Conservation (phyloP, 1,284 basidiomycete species). For the Coniferiporia weirii region DNA sequence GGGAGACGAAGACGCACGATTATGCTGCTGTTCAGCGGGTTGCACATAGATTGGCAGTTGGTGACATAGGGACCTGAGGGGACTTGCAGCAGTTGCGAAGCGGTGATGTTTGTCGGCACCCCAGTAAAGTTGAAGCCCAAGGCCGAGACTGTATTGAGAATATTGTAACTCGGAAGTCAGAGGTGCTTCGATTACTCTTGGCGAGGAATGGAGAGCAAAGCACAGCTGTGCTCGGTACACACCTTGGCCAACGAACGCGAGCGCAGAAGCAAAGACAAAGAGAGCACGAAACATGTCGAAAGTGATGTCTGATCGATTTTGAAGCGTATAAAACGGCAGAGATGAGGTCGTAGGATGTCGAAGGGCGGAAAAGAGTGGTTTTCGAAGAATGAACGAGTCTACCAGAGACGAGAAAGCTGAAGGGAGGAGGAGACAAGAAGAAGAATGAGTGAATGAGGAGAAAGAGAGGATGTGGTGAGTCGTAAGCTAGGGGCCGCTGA, state of each 20-base stretch:
- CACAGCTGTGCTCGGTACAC: neutral
- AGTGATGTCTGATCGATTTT: slow-evolving; percentile 1
- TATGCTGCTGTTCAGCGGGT: slow-evolving; percentile 33
- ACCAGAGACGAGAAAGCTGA: slow-evolving; percentile 15
- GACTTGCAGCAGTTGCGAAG: slow-evolving; percentile 42
- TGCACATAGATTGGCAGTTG: slow-evolving; percentile 44
- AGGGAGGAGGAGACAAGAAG: neutral
- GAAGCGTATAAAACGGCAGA: neutral
- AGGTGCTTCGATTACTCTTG: neutral
- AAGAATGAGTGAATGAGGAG: slow-evolving; percentile 1
- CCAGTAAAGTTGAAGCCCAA: slow-evolving; percentile 33
- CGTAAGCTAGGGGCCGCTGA: neutral
- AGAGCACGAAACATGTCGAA: slow-evolving; percentile 22
- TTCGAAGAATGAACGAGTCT: slow-evolving; percentile 4
- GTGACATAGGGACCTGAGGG: slow-evolving; percentile 27
- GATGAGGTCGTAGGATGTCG: neutral
- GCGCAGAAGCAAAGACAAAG: slow-evolving; percentile 25
- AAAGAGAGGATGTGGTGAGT: slow-evolving; percentile 1
- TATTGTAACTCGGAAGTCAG: too few species aligned
- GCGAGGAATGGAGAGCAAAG: neutral
- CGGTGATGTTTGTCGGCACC: slow-evolving; percentile 35
- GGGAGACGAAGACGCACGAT: slow-evolving; percentile 29
- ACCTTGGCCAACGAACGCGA: slow-evolving; percentile 52
- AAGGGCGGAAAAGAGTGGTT: neutral
- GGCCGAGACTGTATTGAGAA: neutral